Percentiles rank a stretch among this genome's conserved stretches.
Conservation (phyloP, 2,329 filamentous ascomycete species). For the Talaromyces piceae region DNA sequence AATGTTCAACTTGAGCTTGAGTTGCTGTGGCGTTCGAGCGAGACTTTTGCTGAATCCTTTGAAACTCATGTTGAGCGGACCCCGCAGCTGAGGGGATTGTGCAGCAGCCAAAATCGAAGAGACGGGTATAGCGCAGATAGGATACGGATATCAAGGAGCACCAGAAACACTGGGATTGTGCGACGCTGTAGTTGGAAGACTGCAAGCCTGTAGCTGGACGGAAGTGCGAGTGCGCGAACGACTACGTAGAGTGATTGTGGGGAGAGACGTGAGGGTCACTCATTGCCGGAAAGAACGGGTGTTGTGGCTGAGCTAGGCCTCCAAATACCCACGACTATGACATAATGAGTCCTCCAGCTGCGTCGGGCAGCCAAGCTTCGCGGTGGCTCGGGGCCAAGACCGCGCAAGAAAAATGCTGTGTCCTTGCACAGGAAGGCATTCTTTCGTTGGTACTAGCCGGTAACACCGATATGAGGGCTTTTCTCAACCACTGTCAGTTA, state of each 20-base stretch:
- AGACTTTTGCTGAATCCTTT: conserved; percentile 91
- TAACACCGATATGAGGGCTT: too few relatives aligned
- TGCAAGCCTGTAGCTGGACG: not conserved
- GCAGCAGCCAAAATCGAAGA: not conserved
- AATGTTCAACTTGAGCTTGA: conserved; percentile 89
- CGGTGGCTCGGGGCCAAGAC: not conserved
- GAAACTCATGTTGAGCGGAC: conserved; percentile 67
- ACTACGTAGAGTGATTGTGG: not conserved
- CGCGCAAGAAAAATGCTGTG: not conserved
- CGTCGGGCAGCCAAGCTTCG: not conserved
- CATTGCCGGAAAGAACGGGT: conserved; percentile 2
- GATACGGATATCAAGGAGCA: not conserved
- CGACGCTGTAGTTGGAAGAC: not conserved
- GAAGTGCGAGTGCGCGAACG: not conserved
- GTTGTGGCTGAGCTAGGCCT: conserved; percentile 8
- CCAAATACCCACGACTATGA: conserved; percentile 3
- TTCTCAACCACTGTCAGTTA: too few relatives aligned
- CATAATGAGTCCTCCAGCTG: conserved; percentile 5
- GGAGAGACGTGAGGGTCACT: not conserved
- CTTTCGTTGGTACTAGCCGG: too few relatives aligned
- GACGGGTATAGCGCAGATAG: not conserved
- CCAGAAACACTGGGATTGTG: not conserved
- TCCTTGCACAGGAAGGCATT: not conserved
- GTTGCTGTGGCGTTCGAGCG: conserved; percentile 79
- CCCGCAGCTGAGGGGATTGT: conserved; percentile 9